Base-by-base conservation (phyloP, 495 filamentous ascomycete genomes). In the Glarea lozoyensis region DNA sequence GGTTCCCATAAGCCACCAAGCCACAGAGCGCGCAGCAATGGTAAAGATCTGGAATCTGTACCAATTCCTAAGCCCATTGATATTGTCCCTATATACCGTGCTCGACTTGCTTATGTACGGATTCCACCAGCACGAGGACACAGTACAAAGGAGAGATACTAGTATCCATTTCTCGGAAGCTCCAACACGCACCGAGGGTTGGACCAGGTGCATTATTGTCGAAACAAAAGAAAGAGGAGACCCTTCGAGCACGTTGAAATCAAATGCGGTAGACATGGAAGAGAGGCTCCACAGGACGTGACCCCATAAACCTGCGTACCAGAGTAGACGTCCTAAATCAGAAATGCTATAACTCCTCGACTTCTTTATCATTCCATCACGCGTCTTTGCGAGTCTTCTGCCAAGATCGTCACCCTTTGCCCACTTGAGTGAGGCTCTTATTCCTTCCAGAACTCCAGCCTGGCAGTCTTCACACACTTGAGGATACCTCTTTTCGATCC, bases 391-490 rank as follows among this genome's bases (percentile, higher is more conserved):
- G 59, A 90, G 76, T 70, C 83, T 74, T 46, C 80, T 75, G 39
- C 82, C 62, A 21, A 92, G 62, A 52, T 84, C 69, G 57, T 92
- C 84, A 16, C 86, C 76, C 58, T 87, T 85, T 10, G 86, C 87
- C 29, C 78, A 80, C 59, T 90, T 90, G 0, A 70, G 76, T 2
- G 86, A 73, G 45, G 75, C 64, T 24, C 75, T 66, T 17, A 94
- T 78, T 45, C 76, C 73, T 42, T 69, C 58, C 30, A 70, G 69
- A 15, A 86, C 86, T 23, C 59, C 67, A 5, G 80, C 78, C 46
- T 82, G 78, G 58, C 88, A 95, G 13, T 75, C 65, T 38, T 70
- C 74, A 66, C 88, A 95, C 21, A 93, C 77, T 53, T 88, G 86
- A 10, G 88, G 88, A 60, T 92, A 94, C 37, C 76, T 70, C 46